Evolutionary conservation across 768 basidiomycete genomes (phyloP).

Genomic region (Trametopsis cervina): DNA sequence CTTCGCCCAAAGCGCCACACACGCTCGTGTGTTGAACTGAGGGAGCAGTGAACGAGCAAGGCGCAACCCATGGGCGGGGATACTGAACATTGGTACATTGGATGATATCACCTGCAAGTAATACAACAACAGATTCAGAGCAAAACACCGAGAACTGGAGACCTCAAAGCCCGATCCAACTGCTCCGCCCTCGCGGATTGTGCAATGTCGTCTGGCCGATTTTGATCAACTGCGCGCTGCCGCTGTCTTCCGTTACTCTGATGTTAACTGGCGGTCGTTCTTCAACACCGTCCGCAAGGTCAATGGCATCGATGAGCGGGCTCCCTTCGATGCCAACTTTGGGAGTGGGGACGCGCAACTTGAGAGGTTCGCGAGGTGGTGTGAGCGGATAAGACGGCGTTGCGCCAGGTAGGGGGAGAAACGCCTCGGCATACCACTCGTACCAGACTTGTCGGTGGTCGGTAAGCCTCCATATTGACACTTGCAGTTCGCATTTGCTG

Average conservation of each 20-base stretch:
- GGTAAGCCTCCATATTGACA: conserved; percentile 91
- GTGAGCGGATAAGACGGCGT: conserved; percentile 27
- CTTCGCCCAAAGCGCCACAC: background rate
- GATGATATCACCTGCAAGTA: background rate
- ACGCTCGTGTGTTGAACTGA: background rate
- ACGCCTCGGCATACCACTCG: conserved; percentile 97
- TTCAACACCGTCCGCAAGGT: conserved; percentile 27
- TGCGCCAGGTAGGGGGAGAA: conserved; percentile 54
- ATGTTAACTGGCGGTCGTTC: conserved; percentile 19
- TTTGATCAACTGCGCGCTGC: conserved; percentile 46
- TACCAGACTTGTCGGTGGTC: conserved; percentile 93
- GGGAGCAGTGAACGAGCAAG: background rate
- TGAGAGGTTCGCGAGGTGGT: background rate
- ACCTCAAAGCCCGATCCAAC: conserved; percentile 79
- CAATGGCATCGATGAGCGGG: conserved; percentile 65
- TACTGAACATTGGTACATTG: background rate
- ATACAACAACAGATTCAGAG: background rate
- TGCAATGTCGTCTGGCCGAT: conserved; percentile 93
- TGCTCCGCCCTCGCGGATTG: conserved; percentile 84
- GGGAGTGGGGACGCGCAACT: conserved; percentile 10
- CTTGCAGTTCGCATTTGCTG: conserved; percentile 84
- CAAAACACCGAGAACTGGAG: conserved; percentile 2
- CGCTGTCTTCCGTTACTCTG: conserved; percentile 14
- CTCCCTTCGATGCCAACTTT: conserved; percentile 30
- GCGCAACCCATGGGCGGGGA: background rate